Conservation (phyloP, 495 filamentous ascomycete species). For the Lentithecium fluviatile region DNA sequence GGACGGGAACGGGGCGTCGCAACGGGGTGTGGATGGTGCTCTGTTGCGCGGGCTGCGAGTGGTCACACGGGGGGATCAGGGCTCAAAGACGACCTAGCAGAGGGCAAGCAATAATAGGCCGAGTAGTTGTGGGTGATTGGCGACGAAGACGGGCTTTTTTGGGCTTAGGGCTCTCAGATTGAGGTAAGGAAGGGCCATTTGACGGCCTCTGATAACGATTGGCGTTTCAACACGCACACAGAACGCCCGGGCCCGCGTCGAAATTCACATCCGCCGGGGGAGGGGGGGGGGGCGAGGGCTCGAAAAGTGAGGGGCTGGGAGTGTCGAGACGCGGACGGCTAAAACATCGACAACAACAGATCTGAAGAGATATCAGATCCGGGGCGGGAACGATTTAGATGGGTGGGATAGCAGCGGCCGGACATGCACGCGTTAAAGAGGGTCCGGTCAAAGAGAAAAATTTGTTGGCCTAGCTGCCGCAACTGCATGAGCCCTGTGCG, state of each 20-base stretch:
- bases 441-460: constrained; percentile 15
- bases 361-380: constrained; percentile 5
- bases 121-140: constrained; percentile 4
- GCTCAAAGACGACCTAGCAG: constrained; percentile 6
- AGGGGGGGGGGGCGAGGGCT: neutral
- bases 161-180: constrained; percentile 18
- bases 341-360: neutral
- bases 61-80: constrained; percentile 30
- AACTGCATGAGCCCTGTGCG: constrained; percentile 20
- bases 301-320: constrained; percentile 26
- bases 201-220: constrained; percentile 30
- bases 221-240: constrained; percentile 28
- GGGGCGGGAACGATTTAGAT: too few species aligned
- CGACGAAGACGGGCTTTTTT: constrained; percentile 7
- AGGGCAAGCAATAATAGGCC: too few species aligned
- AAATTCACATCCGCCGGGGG: constrained; percentile 25
- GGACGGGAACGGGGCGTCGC: neutral
- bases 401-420: neutral
- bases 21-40: constrained; percentile 1
- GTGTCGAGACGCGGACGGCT: too few species aligned
- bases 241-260: constrained; percentile 19
- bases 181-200: constrained; percentile 25
- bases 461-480: constrained; percentile 36
- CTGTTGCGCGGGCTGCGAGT: constrained; percentile 11
- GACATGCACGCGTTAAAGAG: constrained; percentile 21